phyloP scores from a whole-genome alignment of 768 basidiomycete species.

The Amylocystis lapponica region DNA sequence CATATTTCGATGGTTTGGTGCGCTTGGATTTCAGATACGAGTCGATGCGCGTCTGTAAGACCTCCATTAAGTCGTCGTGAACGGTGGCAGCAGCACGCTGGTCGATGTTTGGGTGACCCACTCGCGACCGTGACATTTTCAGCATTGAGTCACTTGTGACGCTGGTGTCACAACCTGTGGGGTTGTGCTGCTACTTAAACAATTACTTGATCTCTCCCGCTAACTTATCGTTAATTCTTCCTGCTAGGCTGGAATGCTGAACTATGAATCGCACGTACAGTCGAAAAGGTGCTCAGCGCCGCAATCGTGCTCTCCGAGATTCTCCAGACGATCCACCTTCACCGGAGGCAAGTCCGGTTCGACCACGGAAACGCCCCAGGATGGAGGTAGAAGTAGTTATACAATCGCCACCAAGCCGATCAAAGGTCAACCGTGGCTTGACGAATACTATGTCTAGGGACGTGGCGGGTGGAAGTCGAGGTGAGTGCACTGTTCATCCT shows the following conservation, averaged over 20 bases:
- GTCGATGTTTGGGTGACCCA: background rate
- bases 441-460: too few species aligned
- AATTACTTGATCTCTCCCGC: background rate
- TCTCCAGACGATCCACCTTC: constrained; percentile 1
- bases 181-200: background rate
- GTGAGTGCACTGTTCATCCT: too few species aligned
- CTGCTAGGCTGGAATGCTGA: background rate
- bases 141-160: background rate
- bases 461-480: too few species aligned
- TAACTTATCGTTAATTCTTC: too few species aligned
- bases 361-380: constrained; percentile 28
- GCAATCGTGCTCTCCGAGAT: constrained; percentile 4
- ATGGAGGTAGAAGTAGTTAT: too few species aligned
- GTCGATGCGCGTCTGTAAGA: constrained; percentile 40
- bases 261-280: constrained; percentile 33
- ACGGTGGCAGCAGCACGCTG: background rate
- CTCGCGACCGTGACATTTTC: background rate
- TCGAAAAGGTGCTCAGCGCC: constrained; percentile 23
- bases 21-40: constrained; percentile 65
- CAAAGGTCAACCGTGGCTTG: too few species aligned
- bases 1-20: constrained; percentile 41
- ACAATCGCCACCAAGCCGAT: too few species aligned
- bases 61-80: constrained; percentile 15
- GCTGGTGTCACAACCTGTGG: background rate
- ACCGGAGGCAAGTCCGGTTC: too few species aligned